A percentile compares a stretch with the other conserved stretches of the same genome.
Conservation (phyloP, 225 moss, liverwort and hornwort genomes). For the Physcomitrellopsis africana region DNA sequence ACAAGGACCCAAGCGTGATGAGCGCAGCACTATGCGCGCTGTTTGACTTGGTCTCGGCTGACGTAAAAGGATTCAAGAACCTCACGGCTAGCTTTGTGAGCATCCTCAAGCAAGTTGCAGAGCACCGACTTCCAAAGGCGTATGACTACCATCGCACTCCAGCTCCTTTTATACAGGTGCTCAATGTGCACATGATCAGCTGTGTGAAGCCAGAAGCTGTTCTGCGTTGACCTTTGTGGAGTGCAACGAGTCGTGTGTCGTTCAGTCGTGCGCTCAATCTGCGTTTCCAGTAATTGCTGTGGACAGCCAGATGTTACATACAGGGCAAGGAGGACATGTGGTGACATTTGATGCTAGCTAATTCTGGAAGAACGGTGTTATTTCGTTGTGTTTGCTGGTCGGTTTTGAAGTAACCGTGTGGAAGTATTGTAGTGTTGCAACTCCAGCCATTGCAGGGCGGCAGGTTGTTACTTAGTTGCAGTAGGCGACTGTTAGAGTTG, state of each 20-base stretch:
- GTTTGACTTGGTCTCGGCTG: slow-evolving; percentile 76
- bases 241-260: background rate
- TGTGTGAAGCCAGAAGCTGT: background rate
- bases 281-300: background rate
- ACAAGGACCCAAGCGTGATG: slow-evolving; percentile 97
- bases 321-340: no score
- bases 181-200: background rate
- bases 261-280: slow-evolving; percentile 1
- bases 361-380: no score
- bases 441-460: no score
- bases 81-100: slow-evolving; percentile 88
- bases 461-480: no score
- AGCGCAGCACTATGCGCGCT: slow-evolving; percentile 95
- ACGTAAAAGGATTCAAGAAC: slow-evolving; percentile 68
- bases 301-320: background rate
- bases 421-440: no score
- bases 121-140: slow-evolving; percentile 79
- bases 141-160: slow-evolving; percentile 90
- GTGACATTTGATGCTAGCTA: no score
- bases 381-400: no score
- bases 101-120: slow-evolving; percentile 92
- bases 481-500: background rate
- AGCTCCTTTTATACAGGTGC: slow-evolving; percentile 96
- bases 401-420: no score
- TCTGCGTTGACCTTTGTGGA: no score